Evolutionary conservation across 495 filamentous ascomycete species (phyloP).

Genomic region (Acidomyces sp.): DNA sequence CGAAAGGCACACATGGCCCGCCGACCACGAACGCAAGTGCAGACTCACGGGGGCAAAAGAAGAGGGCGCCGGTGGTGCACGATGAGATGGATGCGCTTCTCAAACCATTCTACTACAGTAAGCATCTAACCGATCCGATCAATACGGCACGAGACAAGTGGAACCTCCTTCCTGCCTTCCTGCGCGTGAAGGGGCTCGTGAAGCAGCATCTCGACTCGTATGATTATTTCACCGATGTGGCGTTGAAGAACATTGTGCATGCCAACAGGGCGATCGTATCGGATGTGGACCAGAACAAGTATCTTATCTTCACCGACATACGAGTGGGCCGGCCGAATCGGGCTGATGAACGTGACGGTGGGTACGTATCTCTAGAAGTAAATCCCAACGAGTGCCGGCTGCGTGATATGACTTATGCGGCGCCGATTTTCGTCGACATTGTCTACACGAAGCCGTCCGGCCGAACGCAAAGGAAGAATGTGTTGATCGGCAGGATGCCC

Average conservation of each 20-base stretch:
- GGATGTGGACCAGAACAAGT: conserved; percentile 17
- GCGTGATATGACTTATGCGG: conserved; percentile 89
- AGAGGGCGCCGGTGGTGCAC: conserved; percentile 1
- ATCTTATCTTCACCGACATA: conserved; percentile 40
- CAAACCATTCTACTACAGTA: conserved; percentile 92
- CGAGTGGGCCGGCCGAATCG: conserved; percentile 66
- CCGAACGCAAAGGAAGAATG: conserved; percentile 51
- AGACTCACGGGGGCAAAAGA: neutral
- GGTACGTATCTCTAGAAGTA: conserved; percentile 42
- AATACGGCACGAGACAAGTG: conserved; percentile 90
- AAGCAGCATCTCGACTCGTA: conserved; percentile 98
- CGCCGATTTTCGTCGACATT: conserved; percentile 80
- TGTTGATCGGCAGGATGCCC: conserved; percentile 78
- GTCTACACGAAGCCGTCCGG: conserved; percentile 61
- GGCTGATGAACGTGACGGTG: conserved; percentile 48
- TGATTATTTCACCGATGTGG: conserved; percentile 90
- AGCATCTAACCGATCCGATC: conserved; percentile 83
- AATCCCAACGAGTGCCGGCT: conserved; percentile 92
- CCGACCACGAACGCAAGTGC: neutral
- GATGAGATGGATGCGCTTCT: conserved; percentile 55
- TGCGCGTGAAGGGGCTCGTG: conserved; percentile 91
- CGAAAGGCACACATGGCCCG: neutral
- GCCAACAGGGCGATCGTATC: conserved; percentile 74
- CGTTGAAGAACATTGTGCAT: conserved; percentile 88
- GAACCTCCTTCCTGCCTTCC: conserved; percentile 87